Evolutionary conservation across 1,139 yeast species (phyloP).

Genomic region (Scheffersomyces lignicola): DNA sequence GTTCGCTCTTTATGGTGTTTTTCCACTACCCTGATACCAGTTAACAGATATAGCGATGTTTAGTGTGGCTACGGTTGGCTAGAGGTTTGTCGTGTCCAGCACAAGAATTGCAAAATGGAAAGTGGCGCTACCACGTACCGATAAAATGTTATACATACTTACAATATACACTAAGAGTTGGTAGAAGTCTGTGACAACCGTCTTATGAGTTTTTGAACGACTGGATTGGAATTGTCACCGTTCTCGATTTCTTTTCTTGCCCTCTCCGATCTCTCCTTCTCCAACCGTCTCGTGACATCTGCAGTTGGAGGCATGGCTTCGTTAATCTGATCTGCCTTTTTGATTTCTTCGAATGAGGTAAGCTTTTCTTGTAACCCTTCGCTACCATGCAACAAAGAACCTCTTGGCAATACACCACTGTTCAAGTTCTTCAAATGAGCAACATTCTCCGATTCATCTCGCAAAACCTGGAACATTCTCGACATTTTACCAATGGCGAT

Average conservation of each 20-base stretch:
- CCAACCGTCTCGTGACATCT: slow-evolving; percentile 52
- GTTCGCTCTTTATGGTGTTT: neutral
- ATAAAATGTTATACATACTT: no score
- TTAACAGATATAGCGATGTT: no score
- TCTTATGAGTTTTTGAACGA: slow-evolving; percentile 43
- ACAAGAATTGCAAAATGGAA: no score
- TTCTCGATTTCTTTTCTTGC: slow-evolving; percentile 46
- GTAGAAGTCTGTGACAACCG: slow-evolving; percentile 30
- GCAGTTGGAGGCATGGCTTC: slow-evolving; percentile 88
- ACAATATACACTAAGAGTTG: neutral
- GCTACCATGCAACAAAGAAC: slow-evolving; percentile 79
- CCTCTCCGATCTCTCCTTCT: slow-evolving; percentile 44
- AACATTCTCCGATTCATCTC: slow-evolving; percentile 89
- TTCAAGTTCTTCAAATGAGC: slow-evolving; percentile 72
- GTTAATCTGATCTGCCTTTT: slow-evolving; percentile 75
- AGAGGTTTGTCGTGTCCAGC: no score
- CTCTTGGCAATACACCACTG: slow-evolving; percentile 75
- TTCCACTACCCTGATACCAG: no score
- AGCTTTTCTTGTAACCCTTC: slow-evolving; percentile 77
- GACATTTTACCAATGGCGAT: slow-evolving; percentile 94
- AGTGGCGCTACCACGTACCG: no score
- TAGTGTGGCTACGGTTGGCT: no score
- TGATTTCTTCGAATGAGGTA: slow-evolving; percentile 79
- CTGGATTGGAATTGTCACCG: slow-evolving; percentile 36
- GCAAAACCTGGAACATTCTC: slow-evolving; percentile 84